Conservation (phyloP, 768 basidiomycete species). For the Suillus placidus region DNA sequence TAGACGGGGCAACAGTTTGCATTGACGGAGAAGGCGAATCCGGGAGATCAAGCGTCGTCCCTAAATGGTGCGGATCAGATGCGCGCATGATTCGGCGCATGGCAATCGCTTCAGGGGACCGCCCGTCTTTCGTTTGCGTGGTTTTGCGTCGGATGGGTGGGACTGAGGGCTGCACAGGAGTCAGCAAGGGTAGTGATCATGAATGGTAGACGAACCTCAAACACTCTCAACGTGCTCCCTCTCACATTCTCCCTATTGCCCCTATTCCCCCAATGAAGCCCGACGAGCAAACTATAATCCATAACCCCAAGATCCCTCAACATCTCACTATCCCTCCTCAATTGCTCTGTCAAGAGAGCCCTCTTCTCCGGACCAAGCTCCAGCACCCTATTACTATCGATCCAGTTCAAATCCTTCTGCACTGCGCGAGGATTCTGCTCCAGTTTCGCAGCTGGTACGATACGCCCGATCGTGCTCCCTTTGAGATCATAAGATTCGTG, state of each 20-base stretch:
- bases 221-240: conserved; percentile 88
- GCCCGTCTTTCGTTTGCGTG: conserved; percentile 56
- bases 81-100: conserved; percentile 85
- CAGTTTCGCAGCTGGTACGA: conserved; percentile 83
- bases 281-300: conserved; percentile 95
- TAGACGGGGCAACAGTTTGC: conserved; percentile 31
- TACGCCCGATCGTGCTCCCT: conserved; percentile 87
- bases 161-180: conserved; percentile 60
- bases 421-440: conserved; percentile 82
- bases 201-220: conserved; percentile 63
- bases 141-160: conserved; percentile 64
- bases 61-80: conserved; percentile 77
- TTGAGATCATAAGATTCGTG: conserved; percentile 99
- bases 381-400: conserved; percentile 71
- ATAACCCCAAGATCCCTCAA: conserved; percentile 84
- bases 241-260: conserved; percentile 93
- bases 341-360: conserved; percentile 87
- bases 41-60: conserved; percentile 55
- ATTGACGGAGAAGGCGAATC: conserved; percentile 34
- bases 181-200: background rate
- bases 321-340: conserved; percentile 85
- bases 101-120: conserved; percentile 75
- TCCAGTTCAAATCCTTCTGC: conserved; percentile 97
- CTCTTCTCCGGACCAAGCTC: conserved; percentile 97
- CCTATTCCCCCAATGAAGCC: conserved; percentile 87